Conservation (phyloP, 108 stramenopile genomes). For the Nitzschia palea region DNA sequence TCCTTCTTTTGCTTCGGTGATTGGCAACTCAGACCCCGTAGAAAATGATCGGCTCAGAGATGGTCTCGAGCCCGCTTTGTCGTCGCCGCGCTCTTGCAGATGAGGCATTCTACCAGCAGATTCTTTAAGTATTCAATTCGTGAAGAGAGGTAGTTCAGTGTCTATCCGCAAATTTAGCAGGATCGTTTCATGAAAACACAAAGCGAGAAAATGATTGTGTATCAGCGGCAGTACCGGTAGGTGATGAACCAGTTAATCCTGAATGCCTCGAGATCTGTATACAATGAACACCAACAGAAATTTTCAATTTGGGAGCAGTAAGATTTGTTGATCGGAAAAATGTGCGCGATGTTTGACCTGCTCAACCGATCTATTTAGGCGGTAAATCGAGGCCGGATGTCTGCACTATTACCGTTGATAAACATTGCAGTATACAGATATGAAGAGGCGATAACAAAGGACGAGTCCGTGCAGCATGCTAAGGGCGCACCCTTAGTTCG, state of each 20-base stretch:
- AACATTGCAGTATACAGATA: background rate
- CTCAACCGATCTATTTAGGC: slow-evolving; percentile 28
- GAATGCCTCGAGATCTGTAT: too few species aligned
- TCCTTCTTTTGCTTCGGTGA: slow-evolving; percentile 10
- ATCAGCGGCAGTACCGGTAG: too few species aligned
- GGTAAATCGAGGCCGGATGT: background rate
- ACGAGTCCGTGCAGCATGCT: too few species aligned
- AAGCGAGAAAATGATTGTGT: too few species aligned
- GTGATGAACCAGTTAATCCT: too few species aligned
- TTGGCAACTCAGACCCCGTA: background rate
- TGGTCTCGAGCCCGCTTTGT: background rate
- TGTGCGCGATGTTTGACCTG: slow-evolving; percentile 9
- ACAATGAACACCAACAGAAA: too few species aligned
- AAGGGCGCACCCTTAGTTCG: slow-evolving; percentile 5
- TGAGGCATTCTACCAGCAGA: slow-evolving; percentile 18
- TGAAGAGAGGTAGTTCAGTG: too few species aligned
- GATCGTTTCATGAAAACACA: too few species aligned
- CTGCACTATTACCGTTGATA: background rate
- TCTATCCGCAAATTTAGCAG: too few species aligned
- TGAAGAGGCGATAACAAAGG: background rate
- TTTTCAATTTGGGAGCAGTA: background rate
- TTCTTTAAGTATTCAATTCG: too few species aligned
- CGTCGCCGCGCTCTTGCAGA: slow-evolving; percentile 11
- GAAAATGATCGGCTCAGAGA: background rate
- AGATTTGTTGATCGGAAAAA: background rate